phyloP scores from a whole-genome alignment of 192 early-diverging fungal species.

The Podila clonocystis region DNA sequence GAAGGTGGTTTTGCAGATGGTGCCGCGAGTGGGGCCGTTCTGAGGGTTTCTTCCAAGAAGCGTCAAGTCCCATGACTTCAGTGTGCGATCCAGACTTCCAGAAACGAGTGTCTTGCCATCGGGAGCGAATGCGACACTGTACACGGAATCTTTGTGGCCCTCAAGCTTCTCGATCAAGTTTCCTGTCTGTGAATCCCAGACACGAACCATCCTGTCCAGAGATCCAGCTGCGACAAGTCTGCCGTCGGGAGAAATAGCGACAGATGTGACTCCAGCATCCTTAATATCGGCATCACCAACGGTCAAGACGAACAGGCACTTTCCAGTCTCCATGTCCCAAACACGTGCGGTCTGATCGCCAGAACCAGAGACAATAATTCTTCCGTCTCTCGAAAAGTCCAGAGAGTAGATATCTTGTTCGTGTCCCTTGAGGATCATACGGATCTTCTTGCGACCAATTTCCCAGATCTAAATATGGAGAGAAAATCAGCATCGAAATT shows the following conservation, averaged over 20 bases:
- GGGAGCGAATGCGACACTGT: constrained; percentile 94
- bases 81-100: constrained; percentile 91
- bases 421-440: constrained; percentile 82
- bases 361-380: constrained; percentile 88
- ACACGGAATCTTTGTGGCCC: constrained; percentile 96
- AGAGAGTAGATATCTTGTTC: constrained; percentile 97
- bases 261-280: constrained; percentile 94
- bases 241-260: constrained; percentile 92
- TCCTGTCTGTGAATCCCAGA: constrained; percentile 90
- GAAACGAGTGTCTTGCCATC: constrained; percentile 92
- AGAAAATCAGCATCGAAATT: too few species aligned
- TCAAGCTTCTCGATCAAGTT: constrained; percentile 87
- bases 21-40: constrained; percentile 33
- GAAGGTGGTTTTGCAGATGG: constrained; percentile 57
- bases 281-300: constrained; percentile 84
- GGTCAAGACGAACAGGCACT: constrained; percentile 74
- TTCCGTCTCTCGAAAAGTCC: constrained; percentile 93
- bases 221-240: constrained; percentile 89
- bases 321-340: constrained; percentile 87
- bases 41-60: constrained; percentile 43
- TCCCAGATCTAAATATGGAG: constrained; percentile 68
- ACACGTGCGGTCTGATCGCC: constrained; percentile 87
- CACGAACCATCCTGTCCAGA: constrained; percentile 91
- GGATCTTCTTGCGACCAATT: constrained; percentile 68
- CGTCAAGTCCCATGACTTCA: constrained; percentile 92